Evolutionary conservation across 2,329 filamentous ascomycete species (phyloP), one percentile per base, ranked within the genome.

Genomic region (Conoideocrella luteorostrata): DNA sequence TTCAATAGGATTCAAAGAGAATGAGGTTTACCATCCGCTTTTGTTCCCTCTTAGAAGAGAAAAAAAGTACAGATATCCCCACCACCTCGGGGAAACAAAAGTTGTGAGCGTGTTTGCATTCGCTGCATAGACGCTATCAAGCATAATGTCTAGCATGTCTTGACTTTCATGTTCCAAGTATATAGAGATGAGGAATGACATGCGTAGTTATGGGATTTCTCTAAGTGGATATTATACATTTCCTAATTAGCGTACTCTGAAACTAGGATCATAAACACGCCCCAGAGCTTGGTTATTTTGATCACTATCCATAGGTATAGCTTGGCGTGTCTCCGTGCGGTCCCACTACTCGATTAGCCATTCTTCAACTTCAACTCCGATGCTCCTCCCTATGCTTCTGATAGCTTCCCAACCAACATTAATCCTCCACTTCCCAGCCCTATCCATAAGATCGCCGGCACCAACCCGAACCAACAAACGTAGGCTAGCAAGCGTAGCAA

Each of bases 361-460:
- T 59, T 91, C 86, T 49, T 86, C 81, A 11, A 89, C 74, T 60
- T 89, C 86, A n/a, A 93, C 73, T 3, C 84, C 83, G 41, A 93
- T 77, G 56, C 78, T 83, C 56, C 87, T 69, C 22, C 85, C 87
- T 50, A 93, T 66, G 4, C 73, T 75, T 47, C 82, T 70, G 6
- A 86, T 78, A 49, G 84, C 80, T 56, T 93, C 88, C 85, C 85
- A 90, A 1, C 82, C 80, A 45, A 87, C 80, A 52, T 86, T 87
- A 9, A 90, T 82, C 56, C 84, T 78, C 84, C 86, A 93, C 62
- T 84, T 82, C 5, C 78, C 80, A 1, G 78, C 78, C 1, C 79
- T 69, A 58, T 91, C 86, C 55, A 88, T 69, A 21, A 74, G 66
- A 62, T 90, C 86, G 9, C 70, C 68, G 21, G 70, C 64, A 13